Evolutionary conservation across 2,329 filamentous ascomycete genomes (phyloP).

Genomic region (Cryphonectria carpinicola): DNA sequence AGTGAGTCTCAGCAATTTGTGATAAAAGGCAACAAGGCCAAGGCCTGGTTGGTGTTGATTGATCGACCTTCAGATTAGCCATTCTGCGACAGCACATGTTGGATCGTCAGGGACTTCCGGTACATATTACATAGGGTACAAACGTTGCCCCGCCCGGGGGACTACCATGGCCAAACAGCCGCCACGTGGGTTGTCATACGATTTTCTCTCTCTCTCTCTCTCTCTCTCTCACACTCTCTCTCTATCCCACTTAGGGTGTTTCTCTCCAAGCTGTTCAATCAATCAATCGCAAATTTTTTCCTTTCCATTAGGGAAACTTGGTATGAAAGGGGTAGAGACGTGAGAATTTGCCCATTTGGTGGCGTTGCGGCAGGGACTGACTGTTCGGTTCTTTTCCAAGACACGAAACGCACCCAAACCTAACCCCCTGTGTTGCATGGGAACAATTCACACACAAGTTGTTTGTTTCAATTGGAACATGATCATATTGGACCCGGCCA

Average conservation of each 20-base stretch:
- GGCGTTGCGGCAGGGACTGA: background rate
- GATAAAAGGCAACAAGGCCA: slow-evolving; percentile 15
- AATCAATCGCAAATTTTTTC: slow-evolving; percentile 1
- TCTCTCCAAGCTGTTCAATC: background rate
- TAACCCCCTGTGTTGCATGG: slow-evolving; percentile 5
- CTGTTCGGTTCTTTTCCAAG: background rate
- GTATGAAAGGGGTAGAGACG: background rate
- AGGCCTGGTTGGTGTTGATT: slow-evolving; percentile 18
- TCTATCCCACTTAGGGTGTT: background rate
- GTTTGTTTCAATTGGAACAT: slow-evolving; percentile 12
- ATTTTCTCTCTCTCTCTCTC: background rate
- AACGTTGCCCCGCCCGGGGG: background rate
- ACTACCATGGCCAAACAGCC: slow-evolving; percentile 10
- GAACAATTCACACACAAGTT: background rate
- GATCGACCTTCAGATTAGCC: slow-evolving; percentile 34
- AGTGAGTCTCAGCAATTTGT: slow-evolving; percentile 2
- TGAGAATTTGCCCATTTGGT: background rate
- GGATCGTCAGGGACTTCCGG: slow-evolving; percentile 32
- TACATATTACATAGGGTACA: slow-evolving; percentile 20
- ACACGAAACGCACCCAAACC: slow-evolving; percentile 17
- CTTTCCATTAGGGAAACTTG: background rate
- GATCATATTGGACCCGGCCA: background rate
- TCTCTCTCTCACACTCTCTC: background rate
- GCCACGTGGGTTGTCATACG: background rate
- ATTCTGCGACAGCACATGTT: slow-evolving; percentile 36